Conservation (phyloP, 2,329 filamentous ascomycete species). For the Atkinsonella hypoxylon region DNA sequence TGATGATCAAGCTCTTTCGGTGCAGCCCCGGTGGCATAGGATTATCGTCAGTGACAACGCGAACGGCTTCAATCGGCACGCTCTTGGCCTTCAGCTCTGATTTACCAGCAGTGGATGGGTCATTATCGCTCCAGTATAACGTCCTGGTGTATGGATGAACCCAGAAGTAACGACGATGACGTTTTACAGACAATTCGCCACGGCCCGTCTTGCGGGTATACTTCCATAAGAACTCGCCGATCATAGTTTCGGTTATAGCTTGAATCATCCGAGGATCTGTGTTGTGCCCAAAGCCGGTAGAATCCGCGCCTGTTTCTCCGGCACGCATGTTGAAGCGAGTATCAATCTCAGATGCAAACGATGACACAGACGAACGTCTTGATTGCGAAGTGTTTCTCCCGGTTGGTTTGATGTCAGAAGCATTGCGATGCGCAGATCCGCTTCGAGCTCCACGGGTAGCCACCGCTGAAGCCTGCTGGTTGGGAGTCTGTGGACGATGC, state of each 20-base stretch:
- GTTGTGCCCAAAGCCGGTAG: slow-evolving; percentile 50
- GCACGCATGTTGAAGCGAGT: slow-evolving; percentile 70
- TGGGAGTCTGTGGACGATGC: slow-evolving; percentile 49
- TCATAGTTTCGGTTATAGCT: slow-evolving; percentile 98
- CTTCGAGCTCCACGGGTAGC: slow-evolving; percentile 37
- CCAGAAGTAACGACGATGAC: slow-evolving; percentile 96
- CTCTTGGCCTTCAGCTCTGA: slow-evolving; percentile 72
- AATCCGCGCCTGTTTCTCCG: slow-evolving; percentile 39
- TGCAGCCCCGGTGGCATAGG: slow-evolving; percentile 90
- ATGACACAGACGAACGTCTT: slow-evolving; percentile 74
- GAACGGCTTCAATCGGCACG: slow-evolving; percentile 83
- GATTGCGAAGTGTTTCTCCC: slow-evolving; percentile 22
- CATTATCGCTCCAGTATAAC: slow-evolving; percentile 89
- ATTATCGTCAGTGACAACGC: slow-evolving; percentile 89
- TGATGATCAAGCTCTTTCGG: slow-evolving; percentile 81
- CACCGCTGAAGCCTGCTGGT: slow-evolving; percentile 32
- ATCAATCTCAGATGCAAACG: slow-evolving; percentile 90
- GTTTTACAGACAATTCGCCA: slow-evolving; percentile 74
- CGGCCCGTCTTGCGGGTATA: slow-evolving; percentile 94
- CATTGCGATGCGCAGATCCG: slow-evolving; percentile 35
- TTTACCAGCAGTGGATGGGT: slow-evolving; percentile 70
- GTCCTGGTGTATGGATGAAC: slow-evolving; percentile 95
- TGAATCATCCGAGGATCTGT: slow-evolving; percentile 98
- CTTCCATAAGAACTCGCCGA: slow-evolving; percentile 97
- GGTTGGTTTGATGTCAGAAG: slow-evolving; percentile 36